Evolutionary conservation across 2,329 filamentous ascomycete species (phyloP), one percentile per base, ranked within the genome.

Genomic region (Fusarium redolens): DNA sequence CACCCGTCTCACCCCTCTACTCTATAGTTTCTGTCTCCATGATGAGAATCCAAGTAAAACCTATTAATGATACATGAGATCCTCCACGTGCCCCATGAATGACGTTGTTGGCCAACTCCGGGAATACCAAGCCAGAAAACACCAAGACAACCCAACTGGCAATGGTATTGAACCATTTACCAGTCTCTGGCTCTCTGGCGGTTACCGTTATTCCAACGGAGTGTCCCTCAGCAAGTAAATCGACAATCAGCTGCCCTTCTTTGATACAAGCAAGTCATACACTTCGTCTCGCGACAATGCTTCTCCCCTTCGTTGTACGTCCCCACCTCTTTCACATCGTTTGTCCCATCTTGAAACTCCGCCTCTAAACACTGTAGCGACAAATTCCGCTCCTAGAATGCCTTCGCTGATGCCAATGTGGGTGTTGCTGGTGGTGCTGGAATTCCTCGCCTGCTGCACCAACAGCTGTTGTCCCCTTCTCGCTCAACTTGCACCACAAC

Each of bases 401-500:
- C 74, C 77, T 82, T 83, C 31, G 74, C 43, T 43, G 77, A 74
- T 69, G 73, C 59, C 48, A 82, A 73, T 43, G 81, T 73, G 38
- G 81, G 79, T 61, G 79, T 75, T 44, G 78, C 71, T 50, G 77
- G 65, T 58, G 73, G 64, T 25, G 76, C 75, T 28, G 77, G 63
- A 20, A 76, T 73, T 48, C 81, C 79, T 54, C 78, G 78, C 40
- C 81, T 77, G 20, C 72, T 75, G 73, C 90, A 92, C 90, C 90
- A 92, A 75, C 90, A 92, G 25, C 83, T 85, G 44, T 81, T 79
- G 64, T 97, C 94, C 1, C 93, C 93, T 78, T 97, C 94, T 51
- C 92, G 86, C 82, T 98, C 96, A 3, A 97, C 93, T 82, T 98
- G 96, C 9, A 98, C 89, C 31, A 97, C 91, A 17, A 95, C 90